Base-by-base conservation (phyloP, 352 stramenopile species). In the Paralagenidium karlingii region DNA sequence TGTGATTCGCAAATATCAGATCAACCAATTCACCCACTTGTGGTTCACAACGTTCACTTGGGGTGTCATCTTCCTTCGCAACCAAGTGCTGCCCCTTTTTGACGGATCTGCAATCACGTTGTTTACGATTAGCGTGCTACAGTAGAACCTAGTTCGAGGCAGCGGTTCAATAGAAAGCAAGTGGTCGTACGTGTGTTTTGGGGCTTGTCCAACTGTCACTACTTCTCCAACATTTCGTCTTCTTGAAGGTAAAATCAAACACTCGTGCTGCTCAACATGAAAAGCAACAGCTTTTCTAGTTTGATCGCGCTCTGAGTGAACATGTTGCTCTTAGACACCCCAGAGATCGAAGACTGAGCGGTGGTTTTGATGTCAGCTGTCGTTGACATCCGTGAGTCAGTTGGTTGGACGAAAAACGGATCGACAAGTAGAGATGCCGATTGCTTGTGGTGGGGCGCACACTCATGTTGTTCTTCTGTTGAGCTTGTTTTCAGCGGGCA, bases 11-110 rank as follows among this genome's bases (percentile, higher is more conserved):
- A 98, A 98, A 63, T 99, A 99, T 60, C 90, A 98, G 64, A 95
- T 96, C 45, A 99, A 99, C 66, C 83, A 98, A 60, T 98, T 97
- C 51, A 99, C 94, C 22, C 85, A 93, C 20, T 60, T 98, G 29
- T 99, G 96, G 96, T 98, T 99, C 60, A 98, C 94, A 22, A 96
- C 93, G 11, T 99, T 98, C 53, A 94, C 97, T 55, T 99, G 95
- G 95, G 94, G 96, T 28, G 93, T 99, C 30, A 96, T 99, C 51
- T 99, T 98, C 63, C 71, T 99, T 38, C 86, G 92, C 32, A 98
- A 97, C 70, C 94, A 98, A 51, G 53, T 86, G 45, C 70, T 97
- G 28, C 94, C 94, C 38, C 85, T 99, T 45, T 99, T 98, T 59
- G 94, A 99, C 57, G 91, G 89, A 47, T 65, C 89, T 39, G 91